These are phyloP conservation scores for Samsoniella hepiali DNA, from an alignment of 2,329 filamentous ascomycete genomes.

Conservation along the genomic window DNA sequence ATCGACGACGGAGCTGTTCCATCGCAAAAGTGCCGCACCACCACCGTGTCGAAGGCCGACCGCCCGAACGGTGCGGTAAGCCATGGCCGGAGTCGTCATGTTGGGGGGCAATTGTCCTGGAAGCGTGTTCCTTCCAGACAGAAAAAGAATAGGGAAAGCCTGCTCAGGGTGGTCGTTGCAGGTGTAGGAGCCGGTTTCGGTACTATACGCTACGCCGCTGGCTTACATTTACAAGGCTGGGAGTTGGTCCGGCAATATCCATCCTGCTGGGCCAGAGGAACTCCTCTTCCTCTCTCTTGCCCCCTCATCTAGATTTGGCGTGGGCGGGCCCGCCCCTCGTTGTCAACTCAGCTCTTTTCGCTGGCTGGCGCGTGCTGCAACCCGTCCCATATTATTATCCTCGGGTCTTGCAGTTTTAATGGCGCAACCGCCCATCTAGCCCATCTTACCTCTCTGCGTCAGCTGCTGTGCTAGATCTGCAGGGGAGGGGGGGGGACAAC, in stretches of 20 bases:
- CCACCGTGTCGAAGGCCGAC: slow-evolving; percentile 13
- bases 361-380: background rate
- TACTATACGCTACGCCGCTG: background rate
- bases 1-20: slow-evolving; percentile 19
- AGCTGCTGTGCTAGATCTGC: slow-evolving; percentile 13
- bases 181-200: background rate
- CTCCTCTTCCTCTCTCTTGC: background rate
- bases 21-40: slow-evolving; percentile 18
- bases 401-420: slow-evolving; percentile 7
- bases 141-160: background rate
- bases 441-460: background rate
- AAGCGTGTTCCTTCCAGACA: background rate
- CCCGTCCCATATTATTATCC: slow-evolving; percentile 16
- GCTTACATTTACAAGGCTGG: slow-evolving; percentile 19
- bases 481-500: slow-evolving; percentile 10
- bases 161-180: background rate
- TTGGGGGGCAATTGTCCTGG: background rate
- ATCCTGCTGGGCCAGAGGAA: slow-evolving; percentile 1
- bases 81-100: slow-evolving; percentile 17
- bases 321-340: slow-evolving; percentile 1
- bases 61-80: slow-evolving; percentile 12
- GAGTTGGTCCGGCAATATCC: slow-evolving; percentile 17
- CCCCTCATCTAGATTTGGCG: slow-evolving; percentile 18
- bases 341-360: background rate
- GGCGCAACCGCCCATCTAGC: slow-evolving; percentile 2